Conservation (phyloP, 1,284 basidiomycete genomes). For the Schizopora paradoxa region DNA sequence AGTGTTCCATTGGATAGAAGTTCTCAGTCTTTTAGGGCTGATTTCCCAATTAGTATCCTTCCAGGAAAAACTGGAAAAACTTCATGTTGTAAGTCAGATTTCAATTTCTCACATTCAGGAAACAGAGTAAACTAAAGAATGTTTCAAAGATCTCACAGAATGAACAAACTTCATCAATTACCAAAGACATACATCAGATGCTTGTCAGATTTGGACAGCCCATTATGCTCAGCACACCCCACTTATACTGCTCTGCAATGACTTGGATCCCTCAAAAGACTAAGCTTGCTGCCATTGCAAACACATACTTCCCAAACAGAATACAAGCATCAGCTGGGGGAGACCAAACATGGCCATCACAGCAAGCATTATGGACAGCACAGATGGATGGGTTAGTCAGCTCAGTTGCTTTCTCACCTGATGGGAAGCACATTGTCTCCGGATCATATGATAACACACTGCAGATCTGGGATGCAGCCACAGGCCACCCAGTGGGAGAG, state of each 20-base stretch:
- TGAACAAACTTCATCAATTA: neutral
- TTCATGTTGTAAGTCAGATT: neutral
- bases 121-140: neutral
- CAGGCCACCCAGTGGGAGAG: neutral
- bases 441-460: constrained; percentile 9
- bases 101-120: neutral
- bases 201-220: constrained; percentile 15
- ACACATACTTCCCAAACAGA: neutral
- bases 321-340: neutral
- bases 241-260: constrained; percentile 24
- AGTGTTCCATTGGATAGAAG: constrained; percentile 10
- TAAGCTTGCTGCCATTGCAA: neutral
- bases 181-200: constrained; percentile 18
- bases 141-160: neutral
- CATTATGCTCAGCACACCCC: constrained; percentile 20
- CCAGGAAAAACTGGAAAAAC: constrained; percentile 3
- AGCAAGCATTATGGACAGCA: neutral
- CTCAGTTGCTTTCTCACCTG: constrained; percentile 12
- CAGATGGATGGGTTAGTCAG: neutral
- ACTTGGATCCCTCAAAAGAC: constrained; percentile 19
- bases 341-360: constrained; percentile 1
- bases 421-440: constrained; percentile 11
- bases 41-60: too few relatives aligned
- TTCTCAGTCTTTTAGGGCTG: constrained; percentile 5
- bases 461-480: constrained; percentile 6